Evolutionary conservation across 2,329 filamentous ascomycete genomes (phyloP).

Genomic region (Colletotrichum ledebouriae): DNA sequence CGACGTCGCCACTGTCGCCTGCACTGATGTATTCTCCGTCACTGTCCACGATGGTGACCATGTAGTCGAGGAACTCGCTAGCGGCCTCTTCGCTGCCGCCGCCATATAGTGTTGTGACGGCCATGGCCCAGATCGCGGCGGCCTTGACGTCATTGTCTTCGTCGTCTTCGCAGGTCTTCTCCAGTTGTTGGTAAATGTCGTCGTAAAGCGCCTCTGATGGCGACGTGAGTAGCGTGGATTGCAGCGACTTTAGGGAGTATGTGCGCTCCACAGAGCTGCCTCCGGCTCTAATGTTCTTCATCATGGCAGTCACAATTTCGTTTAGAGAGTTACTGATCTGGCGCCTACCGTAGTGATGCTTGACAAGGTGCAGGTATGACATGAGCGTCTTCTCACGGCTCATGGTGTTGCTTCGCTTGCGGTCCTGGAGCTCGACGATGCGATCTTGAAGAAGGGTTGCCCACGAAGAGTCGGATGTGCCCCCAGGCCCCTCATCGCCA

Average conservation of each 20-base stretch:
- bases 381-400: constrained; percentile 75
- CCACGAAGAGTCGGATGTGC: constrained; percentile 71
- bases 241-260: constrained; percentile 78
- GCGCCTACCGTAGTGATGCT: constrained; percentile 75
- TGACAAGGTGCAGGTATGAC: constrained; percentile 74
- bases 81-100: constrained; percentile 78
- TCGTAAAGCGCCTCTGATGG: constrained; percentile 77
- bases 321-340: constrained; percentile 70
- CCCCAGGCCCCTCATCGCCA: constrained; percentile 67
- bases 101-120: constrained; percentile 80
- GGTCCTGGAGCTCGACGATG: constrained; percentile 77
- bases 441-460: constrained; percentile 73
- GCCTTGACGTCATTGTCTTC: constrained; percentile 74
- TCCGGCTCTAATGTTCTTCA: constrained; percentile 78
- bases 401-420: constrained; percentile 82
- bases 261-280: constrained; percentile 77
- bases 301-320: constrained; percentile 75
- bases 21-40: constrained; percentile 82
- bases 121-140: constrained; percentile 79
- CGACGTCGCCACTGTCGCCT: constrained; percentile 76
- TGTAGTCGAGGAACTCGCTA: constrained; percentile 79
- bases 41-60: constrained; percentile 82
- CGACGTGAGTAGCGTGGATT: constrained; percentile 77
- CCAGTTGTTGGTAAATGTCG: constrained; percentile 68
- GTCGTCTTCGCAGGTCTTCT: constrained; percentile 75